Conservation (phyloP, 2,329 filamentous ascomycete species). For the Acrocalymma vagum region DNA sequence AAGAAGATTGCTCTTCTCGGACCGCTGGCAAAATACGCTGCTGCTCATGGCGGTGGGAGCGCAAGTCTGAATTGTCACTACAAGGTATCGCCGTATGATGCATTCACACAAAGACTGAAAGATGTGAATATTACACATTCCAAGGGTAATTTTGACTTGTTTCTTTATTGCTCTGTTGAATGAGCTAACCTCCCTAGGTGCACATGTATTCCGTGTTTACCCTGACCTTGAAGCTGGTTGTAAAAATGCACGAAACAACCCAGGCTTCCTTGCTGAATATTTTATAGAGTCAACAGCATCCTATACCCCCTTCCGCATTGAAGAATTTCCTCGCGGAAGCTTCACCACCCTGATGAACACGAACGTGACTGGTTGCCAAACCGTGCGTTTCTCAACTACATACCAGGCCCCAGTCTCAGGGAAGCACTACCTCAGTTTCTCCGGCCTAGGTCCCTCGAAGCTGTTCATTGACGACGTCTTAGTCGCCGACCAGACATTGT, state of each 20-base stretch:
- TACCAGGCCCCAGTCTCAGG: conserved; percentile 15
- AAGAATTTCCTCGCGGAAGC: conserved; percentile 20
- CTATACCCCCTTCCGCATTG: conserved; percentile 14
- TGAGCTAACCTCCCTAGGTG: conserved; percentile 7
- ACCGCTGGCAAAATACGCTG: conserved; percentile 58
- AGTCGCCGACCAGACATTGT: conserved; percentile 8
- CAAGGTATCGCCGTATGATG: conserved; percentile 21
- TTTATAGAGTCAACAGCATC: conserved; percentile 7
- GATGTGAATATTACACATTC: conserved; percentile 17
- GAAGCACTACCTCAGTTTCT: conserved; percentile 24
- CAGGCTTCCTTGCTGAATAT: conserved; percentile 22
- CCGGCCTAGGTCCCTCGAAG: conserved; percentile 19
- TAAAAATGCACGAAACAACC: conserved; percentile 11
- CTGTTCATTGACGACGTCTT: conserved; percentile 22
- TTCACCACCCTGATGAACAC: conserved; percentile 26
- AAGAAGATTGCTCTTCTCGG: conserved; percentile 63
- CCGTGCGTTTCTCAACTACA: conserved; percentile 19
- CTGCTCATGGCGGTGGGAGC: conserved; percentile 20
- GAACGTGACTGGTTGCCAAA: conserved; percentile 12
- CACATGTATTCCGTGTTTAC: conserved; percentile 22
- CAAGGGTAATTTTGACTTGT: conserved; percentile 7
- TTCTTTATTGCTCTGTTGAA: not conserved
- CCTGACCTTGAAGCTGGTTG: conserved; percentile 19
- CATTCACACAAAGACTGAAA: conserved; percentile 11
- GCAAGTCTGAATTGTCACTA: conserved; percentile 22